Percentiles rank a stretch among this genome's conserved stretches.
These are phyloP conservation scores for Pseudoturritis turrita DNA, from an alignment of 345 rosid species.

Conservation along the genomic window DNA sequence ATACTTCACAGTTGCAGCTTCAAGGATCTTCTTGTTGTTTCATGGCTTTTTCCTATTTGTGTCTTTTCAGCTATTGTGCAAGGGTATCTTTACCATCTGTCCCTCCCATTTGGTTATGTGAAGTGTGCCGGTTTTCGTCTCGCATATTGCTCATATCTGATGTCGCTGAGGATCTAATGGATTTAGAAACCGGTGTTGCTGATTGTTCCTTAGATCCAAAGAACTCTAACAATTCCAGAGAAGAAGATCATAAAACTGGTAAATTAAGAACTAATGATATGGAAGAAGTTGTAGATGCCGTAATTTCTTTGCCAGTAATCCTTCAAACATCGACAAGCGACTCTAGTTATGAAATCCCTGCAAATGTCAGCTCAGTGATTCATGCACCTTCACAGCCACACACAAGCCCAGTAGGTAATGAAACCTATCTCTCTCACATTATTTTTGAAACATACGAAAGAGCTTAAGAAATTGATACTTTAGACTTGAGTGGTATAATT, in stretches of 20 bases:
- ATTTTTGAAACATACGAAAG: background rate
- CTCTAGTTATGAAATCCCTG: background rate
- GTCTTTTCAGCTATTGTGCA: slow-evolving; percentile 17
- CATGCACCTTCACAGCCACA: background rate
- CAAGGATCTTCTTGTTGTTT: background rate
- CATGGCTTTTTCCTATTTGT: background rate
- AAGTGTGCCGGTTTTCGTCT: slow-evolving; percentile 18
- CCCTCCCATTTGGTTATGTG: slow-evolving; percentile 23
- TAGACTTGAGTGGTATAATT: background rate
- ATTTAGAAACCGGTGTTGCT: background rate
- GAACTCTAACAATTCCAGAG: background rate
- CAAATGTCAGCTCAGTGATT: background rate
- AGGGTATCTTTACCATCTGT: background rate
- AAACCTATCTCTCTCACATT: background rate
- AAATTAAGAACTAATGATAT: background rate
- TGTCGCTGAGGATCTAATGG: background rate
- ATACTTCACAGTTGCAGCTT: background rate
- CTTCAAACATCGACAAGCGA: background rate
- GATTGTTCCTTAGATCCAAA: background rate
- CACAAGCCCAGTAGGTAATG: background rate
- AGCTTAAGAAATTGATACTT: background rate
- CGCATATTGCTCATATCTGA: background rate
- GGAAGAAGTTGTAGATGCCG: background rate
- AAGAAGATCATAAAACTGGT: background rate
- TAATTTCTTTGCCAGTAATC: background rate